phyloP scores from a whole-genome alignment of 441 rosid species.

The Gossypium schwendimanii region DNA sequence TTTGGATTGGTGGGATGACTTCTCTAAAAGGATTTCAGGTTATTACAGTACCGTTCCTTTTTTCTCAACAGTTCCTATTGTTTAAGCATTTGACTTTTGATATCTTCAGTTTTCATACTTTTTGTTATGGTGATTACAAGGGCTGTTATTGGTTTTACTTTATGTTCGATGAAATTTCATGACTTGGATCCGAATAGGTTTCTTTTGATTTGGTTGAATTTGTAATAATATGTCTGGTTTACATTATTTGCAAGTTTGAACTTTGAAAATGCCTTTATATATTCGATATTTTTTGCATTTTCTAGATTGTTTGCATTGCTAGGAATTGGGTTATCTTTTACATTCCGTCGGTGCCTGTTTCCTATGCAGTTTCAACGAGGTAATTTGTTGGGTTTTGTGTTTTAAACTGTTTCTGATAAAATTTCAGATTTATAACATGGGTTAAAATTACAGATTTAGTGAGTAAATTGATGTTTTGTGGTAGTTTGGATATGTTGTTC shows the following conservation, averaged over 20 bases:
- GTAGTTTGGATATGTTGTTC: not conserved
- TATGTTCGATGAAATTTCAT: slow-evolving; percentile 10
- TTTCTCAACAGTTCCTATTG: not conserved
- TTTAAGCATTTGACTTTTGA: slow-evolving; percentile 2
- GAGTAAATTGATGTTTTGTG: not conserved
- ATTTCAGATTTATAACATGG: slow-evolving; percentile 3
- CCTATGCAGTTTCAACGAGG: not conserved
- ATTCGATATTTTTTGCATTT: not conserved
- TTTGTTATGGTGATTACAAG: slow-evolving; percentile 3
- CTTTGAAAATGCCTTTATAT: not conserved
- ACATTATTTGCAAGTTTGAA: slow-evolving; percentile 8
- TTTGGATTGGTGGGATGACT: slow-evolving; percentile 69
- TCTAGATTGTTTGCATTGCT: slow-evolving; percentile 8
- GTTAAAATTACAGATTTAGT: not conserved
- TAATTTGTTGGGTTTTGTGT: not conserved
- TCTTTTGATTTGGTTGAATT: slow-evolving; percentile 18
- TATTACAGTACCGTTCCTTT: not conserved
- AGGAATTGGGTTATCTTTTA: not conserved
- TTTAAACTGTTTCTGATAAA: slow-evolving; percentile 1
- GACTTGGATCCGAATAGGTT: slow-evolving; percentile 22
- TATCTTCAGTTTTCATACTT: not conserved
- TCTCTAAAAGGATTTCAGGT: slow-evolving; percentile 64
- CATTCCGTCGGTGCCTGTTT: not conserved
- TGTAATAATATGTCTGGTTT: not conserved
- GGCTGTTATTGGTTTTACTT: slow-evolving; percentile 11